Evolutionary conservation across 163 green algal genomes (phyloP).

Genomic region (Scenedesmus sp.): DNA sequence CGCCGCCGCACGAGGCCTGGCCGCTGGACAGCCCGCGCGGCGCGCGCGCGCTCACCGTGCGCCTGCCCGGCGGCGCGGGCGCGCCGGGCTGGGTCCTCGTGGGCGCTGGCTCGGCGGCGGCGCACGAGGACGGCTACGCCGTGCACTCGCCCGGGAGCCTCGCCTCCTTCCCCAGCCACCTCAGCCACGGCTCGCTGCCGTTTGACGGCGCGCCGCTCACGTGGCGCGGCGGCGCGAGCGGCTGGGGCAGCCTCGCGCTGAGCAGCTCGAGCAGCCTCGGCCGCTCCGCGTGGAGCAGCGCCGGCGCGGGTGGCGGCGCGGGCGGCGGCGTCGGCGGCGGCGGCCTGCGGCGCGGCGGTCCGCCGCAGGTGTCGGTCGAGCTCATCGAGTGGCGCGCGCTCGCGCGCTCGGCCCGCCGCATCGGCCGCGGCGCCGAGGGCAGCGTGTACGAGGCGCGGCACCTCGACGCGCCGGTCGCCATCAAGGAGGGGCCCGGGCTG

Average conservation of each 20-base stretch:
- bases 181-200: not conserved
- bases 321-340: too few species aligned
- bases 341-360: not conserved
- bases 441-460: slow-evolving; percentile 70
- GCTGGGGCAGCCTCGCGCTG: slow-evolving; percentile 24
- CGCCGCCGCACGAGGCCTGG: too few species aligned
- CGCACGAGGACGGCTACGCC: slow-evolving; percentile 14
- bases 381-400: slow-evolving; percentile 62
- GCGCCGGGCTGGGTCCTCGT: too few species aligned
- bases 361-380: slow-evolving; percentile 63
- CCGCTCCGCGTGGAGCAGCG: too few species aligned
- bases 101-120: too few species aligned
- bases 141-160: slow-evolving; percentile 21
- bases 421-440: slow-evolving; percentile 69
- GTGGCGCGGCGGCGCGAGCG: slow-evolving; percentile 5
- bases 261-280: too few species aligned
- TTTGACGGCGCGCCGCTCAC: not conserved
- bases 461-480: slow-evolving; percentile 69
- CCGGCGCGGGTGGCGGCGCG: too few species aligned
- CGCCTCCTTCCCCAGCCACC: slow-evolving; percentile 2
- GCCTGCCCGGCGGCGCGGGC: too few species aligned
- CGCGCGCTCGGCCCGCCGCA: slow-evolving; percentile 57
- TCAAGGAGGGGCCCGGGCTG: slow-evolving; percentile 60
- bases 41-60: too few species aligned
- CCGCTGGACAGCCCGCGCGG: too few species aligned